phyloP scores from a whole-genome alignment of 2,329 filamentous ascomycete genomes.

The Verticillium albo-atrum region DNA sequence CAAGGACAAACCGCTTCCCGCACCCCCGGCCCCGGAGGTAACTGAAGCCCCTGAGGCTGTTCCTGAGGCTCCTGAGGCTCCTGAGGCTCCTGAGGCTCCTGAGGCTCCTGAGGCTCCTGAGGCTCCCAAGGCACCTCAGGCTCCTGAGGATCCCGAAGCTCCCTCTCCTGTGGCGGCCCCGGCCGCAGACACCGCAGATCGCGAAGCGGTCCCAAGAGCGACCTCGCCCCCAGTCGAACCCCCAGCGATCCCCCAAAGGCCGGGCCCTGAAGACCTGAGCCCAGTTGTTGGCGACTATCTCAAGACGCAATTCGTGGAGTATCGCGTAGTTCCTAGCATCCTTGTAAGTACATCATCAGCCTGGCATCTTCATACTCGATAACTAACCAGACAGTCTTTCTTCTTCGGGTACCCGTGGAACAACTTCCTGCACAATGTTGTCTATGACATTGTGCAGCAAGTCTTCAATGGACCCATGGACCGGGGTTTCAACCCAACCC shows the following conservation, averaged over 20 bases:
- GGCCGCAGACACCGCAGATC: background rate
- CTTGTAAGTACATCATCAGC: conserved; percentile 55
- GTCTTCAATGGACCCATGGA: conserved; percentile 99
- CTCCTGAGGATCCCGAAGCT: conserved; percentile 3
- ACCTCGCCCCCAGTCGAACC: conserved; percentile 6
- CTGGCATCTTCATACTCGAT: no score
- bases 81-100: no score
- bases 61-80: conserved; percentile 6
- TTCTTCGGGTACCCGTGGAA: conserved; percentile 99
- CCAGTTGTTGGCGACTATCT: conserved; percentile 91
- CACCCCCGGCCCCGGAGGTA: background rate
- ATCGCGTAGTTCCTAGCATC: conserved; percentile 92
- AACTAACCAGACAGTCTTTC: conserved; percentile 59
- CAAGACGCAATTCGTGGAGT: conserved; percentile 94
- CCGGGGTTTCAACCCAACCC: conserved; percentile 81
- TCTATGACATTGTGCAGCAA: conserved; percentile 98
- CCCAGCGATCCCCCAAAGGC: conserved; percentile 10
- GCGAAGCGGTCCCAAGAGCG: background rate
- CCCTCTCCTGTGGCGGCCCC: background rate
- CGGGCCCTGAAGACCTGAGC: conserved; percentile 23
- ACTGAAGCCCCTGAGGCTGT: conserved; percentile 9
- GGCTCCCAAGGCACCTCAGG: conserved; percentile 9
- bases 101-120: background rate
- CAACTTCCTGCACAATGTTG: conserved; percentile 98
- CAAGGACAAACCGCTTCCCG: background rate